phyloP scores from a whole-genome alignment of 2,329 filamentous ascomycete genomes.

The Arthrobotrys pseudoclavata region DNA sequence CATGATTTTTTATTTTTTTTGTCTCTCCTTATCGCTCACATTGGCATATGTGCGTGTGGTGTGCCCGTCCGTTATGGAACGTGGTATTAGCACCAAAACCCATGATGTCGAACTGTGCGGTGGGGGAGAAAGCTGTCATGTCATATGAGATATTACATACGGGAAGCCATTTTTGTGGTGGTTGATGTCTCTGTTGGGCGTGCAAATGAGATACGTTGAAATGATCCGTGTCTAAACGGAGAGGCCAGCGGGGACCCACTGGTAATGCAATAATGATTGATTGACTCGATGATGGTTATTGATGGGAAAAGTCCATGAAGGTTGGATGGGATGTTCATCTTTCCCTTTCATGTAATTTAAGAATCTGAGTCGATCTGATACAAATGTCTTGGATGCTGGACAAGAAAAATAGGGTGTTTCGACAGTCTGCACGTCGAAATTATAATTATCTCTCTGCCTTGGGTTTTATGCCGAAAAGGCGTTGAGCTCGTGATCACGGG shows the following conservation, averaged over 20 bases:
- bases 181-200: constrained; percentile 3
- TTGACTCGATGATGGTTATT: not conserved
- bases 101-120: not conserved
- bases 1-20: constrained; percentile 5
- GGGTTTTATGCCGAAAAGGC: constrained; percentile 36
- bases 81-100: constrained; percentile 13
- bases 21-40: constrained; percentile 18
- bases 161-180: constrained; percentile 17
- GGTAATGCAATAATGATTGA: constrained; percentile 13
- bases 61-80: constrained; percentile 11
- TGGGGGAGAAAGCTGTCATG: constrained; percentile 20
- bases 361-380: constrained; percentile 52
- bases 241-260: constrained; percentile 50
- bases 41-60: not conserved
- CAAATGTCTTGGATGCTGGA: constrained; percentile 33
- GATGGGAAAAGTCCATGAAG: not conserved
- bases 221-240: constrained; percentile 29
- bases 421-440: constrained; percentile 32
- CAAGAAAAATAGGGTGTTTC: constrained; percentile 28
- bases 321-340: constrained; percentile 13
- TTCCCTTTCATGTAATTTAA: constrained; percentile 11
- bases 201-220: constrained; percentile 26
- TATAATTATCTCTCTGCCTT: constrained; percentile 26
- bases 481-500: constrained; percentile 42
- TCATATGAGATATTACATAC: constrained; percentile 9